A percentile compares a stretch with the other conserved stretches of the same genome.
These are phyloP conservation scores for Sporobolus alterniflorus DNA, from an alignment of 202 grass and related monocot species.

Conservation along the genomic window DNA sequence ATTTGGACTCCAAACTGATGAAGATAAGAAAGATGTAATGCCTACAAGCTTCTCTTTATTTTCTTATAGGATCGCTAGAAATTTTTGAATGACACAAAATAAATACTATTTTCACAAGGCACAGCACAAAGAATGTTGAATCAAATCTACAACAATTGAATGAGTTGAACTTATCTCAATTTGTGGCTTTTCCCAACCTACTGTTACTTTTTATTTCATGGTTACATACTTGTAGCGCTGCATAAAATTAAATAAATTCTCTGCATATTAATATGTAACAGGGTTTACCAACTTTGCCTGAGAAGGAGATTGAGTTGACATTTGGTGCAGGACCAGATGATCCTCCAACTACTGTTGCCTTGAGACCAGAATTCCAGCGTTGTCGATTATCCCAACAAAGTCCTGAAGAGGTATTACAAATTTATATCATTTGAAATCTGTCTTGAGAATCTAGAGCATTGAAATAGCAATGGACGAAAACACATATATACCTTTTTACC, in stretches of 20 bases:
- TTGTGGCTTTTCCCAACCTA: not conserved
- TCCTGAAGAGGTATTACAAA: constrained; percentile 51
- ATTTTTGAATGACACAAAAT: not conserved
- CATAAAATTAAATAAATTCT: not conserved
- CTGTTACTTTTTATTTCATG: not conserved
- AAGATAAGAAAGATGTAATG: constrained; percentile 65
- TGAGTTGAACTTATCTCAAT: not conserved
- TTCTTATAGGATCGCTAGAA: not conserved
- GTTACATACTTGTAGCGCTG: not conserved
- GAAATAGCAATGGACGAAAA: not conserved
- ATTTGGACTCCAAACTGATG: constrained; percentile 60
- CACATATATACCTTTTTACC: not conserved
- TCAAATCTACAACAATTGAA: not conserved
- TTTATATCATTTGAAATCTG: not conserved
- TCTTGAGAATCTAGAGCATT: not conserved
- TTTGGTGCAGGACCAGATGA: constrained; percentile 39
- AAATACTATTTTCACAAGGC: not conserved
- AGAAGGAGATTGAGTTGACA: constrained; percentile 33
- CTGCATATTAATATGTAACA: constrained; percentile 34
- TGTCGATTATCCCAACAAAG: constrained; percentile 60
- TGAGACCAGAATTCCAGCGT: constrained; percentile 60
- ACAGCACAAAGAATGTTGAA: not conserved
- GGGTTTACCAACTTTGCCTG: constrained; percentile 56
- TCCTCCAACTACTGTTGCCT: constrained; percentile 49
- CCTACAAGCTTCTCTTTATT: not conserved